Base-by-base conservation (phyloP, 2,329 filamentous ascomycete species). In the Elsinoe arachidis region DNA sequence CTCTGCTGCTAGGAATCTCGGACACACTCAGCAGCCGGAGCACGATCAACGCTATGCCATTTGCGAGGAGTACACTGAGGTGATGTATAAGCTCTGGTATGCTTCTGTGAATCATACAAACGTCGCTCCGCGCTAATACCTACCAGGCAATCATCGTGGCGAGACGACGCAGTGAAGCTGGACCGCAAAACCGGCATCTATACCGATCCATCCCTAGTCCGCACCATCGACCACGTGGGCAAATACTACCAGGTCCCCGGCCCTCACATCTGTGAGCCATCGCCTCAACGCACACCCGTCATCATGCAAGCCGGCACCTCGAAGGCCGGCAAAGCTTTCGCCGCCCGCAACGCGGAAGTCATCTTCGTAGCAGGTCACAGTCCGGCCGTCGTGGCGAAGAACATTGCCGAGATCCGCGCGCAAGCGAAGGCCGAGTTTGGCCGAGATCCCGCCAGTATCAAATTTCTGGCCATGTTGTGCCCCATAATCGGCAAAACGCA, bases 301-400 rank as follows among this genome's bases (percentile, higher is more conserved):
- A 77, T 88, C 5, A 75, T 88, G 4, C 86, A 89, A 67, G 86
- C 86, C 0, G 86, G 86, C 0, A 85, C 85, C 0, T 86, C 82
- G 0, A 80, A 77, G 52, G 78, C 83, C 0, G 85, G 85, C 2
- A 86, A 85, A 67, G 69, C 72, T 0, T 88, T 89, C 63, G 84
- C 84, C 0, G 83, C 84, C 0, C 80, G 84, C 62, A 84, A 88
- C 65, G 86, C 85, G 0, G 86, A 89, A 64, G 84, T 80, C 1
- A 84, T 88, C 54, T 88, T 88, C 63, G 79, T 87, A 0, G 84
- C 81, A 0, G 82, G 82, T 0, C 84, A 87, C 66, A 79, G 80
- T 1, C 82, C 86, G 0, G 72, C 74, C 1, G 80, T 84, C 0
- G 81, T 84, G 26, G 78, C 79, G 1, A 81, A 80, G 65, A 83